Percentiles rank a stretch among this genome's conserved stretches.
phyloP scores from a whole-genome alignment of 192 early-diverging fungal genomes.

The Podila epigama region DNA sequence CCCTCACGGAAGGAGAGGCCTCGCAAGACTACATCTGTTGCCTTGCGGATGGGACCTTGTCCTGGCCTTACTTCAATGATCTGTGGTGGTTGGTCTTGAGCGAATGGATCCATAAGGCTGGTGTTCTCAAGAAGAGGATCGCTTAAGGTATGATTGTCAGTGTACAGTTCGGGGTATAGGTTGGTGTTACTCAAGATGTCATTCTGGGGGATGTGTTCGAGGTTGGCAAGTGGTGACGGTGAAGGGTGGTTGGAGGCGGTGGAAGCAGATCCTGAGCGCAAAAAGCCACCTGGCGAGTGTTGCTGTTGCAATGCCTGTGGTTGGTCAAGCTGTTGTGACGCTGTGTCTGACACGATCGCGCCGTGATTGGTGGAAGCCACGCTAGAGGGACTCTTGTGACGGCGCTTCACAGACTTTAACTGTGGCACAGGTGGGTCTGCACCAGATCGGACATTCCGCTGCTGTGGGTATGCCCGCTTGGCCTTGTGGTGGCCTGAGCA shows the following conservation, averaged over 20 bases:
- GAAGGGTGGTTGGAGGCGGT: conserved; percentile 18
- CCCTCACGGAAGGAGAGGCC: conserved; percentile 31
- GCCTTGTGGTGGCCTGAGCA: conserved; percentile 49
- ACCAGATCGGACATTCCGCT: conserved; percentile 16
- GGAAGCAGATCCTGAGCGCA: conserved; percentile 24
- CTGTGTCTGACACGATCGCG: background rate
- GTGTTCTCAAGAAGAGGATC: background rate
- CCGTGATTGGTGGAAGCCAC: background rate
- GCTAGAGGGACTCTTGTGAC: conserved; percentile 13
- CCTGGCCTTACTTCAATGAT: conserved; percentile 28
- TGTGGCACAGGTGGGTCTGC: conserved; percentile 13
- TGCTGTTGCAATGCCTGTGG: too few relatives aligned
- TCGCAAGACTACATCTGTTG: conserved; percentile 28
- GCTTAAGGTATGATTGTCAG: background rate
- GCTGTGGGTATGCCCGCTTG: conserved; percentile 24
- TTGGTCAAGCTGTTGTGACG: too few relatives aligned
- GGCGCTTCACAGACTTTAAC: conserved; percentile 29
- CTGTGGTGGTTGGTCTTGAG: conserved; percentile 12
- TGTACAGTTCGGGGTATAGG: too few relatives aligned
- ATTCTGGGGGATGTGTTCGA: background rate
- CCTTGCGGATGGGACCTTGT: conserved; percentile 35
- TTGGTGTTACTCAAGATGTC: too few relatives aligned
- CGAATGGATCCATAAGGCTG: background rate
- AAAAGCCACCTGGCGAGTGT: background rate
- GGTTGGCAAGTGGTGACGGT: conserved; percentile 12